Conservation (phyloP, 306 rosid species). For the Cucurbita pepo region DNA sequence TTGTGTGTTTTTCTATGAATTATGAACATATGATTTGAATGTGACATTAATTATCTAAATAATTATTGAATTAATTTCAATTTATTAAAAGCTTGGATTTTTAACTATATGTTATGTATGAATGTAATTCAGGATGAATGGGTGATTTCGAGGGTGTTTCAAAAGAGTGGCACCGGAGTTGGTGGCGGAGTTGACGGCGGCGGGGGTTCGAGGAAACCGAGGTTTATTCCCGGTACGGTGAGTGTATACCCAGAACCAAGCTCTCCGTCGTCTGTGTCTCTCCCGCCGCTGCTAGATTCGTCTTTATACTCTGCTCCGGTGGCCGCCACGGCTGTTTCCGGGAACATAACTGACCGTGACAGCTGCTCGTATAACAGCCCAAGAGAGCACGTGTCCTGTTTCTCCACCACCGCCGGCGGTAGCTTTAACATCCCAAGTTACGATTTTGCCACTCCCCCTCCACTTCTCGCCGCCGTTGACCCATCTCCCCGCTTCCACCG, state of each 20-base stretch:
- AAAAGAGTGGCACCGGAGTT: slow-evolving; percentile 27
- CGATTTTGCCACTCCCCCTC: slow-evolving; percentile 11
- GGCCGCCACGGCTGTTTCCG: not conserved
- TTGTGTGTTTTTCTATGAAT: too few species aligned
- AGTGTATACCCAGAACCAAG: slow-evolving; percentile 43
- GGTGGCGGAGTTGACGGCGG: slow-evolving; percentile 12
- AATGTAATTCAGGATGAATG: slow-evolving; percentile 55
- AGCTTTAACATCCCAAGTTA: slow-evolving; percentile 2
- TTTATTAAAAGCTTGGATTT: too few species aligned
- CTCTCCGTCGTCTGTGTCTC: slow-evolving; percentile 72
- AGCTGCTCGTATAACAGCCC: slow-evolving; percentile 37
- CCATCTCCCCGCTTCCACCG: slow-evolving; percentile 26
- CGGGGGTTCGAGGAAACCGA: slow-evolving; percentile 34
- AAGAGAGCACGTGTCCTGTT: slow-evolving; percentile 99
- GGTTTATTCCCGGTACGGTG: slow-evolving; percentile 16
- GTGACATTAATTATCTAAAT: too few species aligned
- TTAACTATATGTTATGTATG: not conserved
- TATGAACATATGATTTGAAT: too few species aligned
- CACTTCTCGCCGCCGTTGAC: slow-evolving; percentile 14
- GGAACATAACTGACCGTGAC: slow-evolving; percentile 26
- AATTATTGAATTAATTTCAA: too few species aligned
- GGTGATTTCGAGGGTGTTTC: slow-evolving; percentile 90
- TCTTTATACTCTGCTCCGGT: slow-evolving; percentile 28
- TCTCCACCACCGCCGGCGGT: slow-evolving; percentile 84
- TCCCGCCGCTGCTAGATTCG: slow-evolving; percentile 75